These are phyloP conservation scores for Calonectria crousiana DNA, from an alignment of 2,329 filamentous ascomycete genomes.

Conservation along the genomic window DNA sequence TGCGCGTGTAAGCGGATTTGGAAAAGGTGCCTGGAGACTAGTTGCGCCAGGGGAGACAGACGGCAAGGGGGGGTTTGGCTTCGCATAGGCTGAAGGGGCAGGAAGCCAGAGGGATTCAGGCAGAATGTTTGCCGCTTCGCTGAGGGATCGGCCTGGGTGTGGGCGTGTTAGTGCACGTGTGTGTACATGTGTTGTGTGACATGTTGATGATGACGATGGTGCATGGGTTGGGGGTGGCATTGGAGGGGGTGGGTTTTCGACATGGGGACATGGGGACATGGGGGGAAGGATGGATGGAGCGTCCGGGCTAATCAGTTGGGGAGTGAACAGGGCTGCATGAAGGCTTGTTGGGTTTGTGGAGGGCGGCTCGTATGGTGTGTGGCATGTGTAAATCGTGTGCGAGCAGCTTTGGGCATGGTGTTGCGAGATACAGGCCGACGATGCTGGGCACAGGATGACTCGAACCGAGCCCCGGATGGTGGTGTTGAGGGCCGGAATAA, in stretches of 20 bases:
- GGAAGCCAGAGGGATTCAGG: slow-evolving; percentile 8
- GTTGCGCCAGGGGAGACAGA: not conserved
- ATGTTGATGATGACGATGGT: slow-evolving; percentile 1
- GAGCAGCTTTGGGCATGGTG: not conserved
- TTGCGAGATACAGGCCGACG: not conserved
- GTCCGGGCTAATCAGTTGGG: not conserved
- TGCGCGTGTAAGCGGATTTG: slow-evolving; percentile 14
- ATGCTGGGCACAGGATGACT: not conserved
- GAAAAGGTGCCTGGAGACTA: slow-evolving; percentile 10
- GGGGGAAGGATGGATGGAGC: not conserved
- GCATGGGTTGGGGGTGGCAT: not conserved
- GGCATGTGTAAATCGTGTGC: not conserved
- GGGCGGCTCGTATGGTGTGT: not conserved
- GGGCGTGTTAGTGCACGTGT: not conserved
- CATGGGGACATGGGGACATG: not conserved
- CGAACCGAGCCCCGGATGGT: not conserved
- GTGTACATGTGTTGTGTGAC: not conserved
- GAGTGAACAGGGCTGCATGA: not conserved
- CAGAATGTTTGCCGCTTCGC: slow-evolving; percentile 14
- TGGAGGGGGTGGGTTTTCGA: not conserved
- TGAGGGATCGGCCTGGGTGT: slow-evolving; percentile 19
- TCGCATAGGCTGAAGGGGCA: not conserved
- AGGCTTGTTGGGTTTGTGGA: slow-evolving; percentile 9
- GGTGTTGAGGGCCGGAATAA: slow-evolving; percentile 9
- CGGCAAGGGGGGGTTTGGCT: not conserved